A percentile compares a stretch with the other conserved stretches of the same genome.
These are phyloP conservation scores for Ramalina peruviana DNA, from an alignment of 495 filamentous ascomycete species.

Conservation along the genomic window DNA sequence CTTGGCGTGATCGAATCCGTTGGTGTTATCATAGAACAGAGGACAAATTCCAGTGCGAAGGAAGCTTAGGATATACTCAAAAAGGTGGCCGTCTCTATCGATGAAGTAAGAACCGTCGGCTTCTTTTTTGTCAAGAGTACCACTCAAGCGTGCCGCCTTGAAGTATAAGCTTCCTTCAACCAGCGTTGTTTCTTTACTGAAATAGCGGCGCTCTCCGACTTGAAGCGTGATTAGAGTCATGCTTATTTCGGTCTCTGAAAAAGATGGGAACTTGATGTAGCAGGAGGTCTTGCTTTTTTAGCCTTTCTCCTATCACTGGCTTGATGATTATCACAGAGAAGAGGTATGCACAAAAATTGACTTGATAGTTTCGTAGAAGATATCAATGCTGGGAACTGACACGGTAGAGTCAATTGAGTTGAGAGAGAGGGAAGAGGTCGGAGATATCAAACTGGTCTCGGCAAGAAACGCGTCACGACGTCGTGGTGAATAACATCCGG, in stretches of 20 bases:
- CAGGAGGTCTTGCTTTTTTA: too few relatives aligned
- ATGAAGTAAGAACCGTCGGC: slow-evolving; percentile 27
- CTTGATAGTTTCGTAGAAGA: too few relatives aligned
- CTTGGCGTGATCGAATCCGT: slow-evolving; percentile 21
- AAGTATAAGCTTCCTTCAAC: not conserved
- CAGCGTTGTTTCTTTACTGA: not conserved
- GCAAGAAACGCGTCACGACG: too few relatives aligned
- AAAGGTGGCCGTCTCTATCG: slow-evolving; percentile 22
- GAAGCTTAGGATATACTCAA: slow-evolving; percentile 28
- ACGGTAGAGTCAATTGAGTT: too few relatives aligned
- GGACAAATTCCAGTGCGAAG: slow-evolving; percentile 24
- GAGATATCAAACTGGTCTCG: too few relatives aligned
- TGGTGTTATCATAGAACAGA: slow-evolving; percentile 22
- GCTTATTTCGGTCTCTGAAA: not conserved
- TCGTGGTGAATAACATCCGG: too few relatives aligned
- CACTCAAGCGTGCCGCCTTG: not conserved
- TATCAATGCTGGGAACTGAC: too few relatives aligned
- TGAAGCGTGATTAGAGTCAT: not conserved
- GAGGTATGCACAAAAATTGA: too few relatives aligned
- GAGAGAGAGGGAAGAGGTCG: too few relatives aligned
- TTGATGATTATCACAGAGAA: too few relatives aligned
- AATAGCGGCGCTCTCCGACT: not conserved
- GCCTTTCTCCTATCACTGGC: too few relatives aligned
- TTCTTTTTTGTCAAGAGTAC: not conserved
- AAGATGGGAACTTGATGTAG: too few relatives aligned